Conservation (phyloP, 2,329 filamentous ascomycete genomes). For the Fusarium xylarioides region DNA sequence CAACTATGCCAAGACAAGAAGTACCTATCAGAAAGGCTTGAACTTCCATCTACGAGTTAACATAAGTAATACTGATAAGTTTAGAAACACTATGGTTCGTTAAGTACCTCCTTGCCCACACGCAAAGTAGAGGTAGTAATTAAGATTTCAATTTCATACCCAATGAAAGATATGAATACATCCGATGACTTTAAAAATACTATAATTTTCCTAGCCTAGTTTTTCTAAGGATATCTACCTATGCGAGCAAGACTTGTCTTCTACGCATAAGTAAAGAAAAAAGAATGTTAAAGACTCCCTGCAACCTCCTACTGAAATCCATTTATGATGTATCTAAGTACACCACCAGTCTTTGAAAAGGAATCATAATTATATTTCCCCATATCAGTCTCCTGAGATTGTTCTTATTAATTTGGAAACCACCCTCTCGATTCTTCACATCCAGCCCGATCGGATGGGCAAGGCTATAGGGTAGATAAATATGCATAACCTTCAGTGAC, state of each 20-base stretch:
- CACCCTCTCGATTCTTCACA: neutral
- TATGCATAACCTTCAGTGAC: neutral
- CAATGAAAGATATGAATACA: neutral
- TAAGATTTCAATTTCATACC: neutral
- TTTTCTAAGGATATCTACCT: neutral
- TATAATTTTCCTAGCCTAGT: neutral
- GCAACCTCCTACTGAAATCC: neutral
- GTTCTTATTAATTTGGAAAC: neutral
- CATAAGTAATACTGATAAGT: neutral
- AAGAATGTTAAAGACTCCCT: neutral
- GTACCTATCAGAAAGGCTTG: neutral
- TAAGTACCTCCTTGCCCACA: neutral
- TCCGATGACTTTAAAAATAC: neutral
- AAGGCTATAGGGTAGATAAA: neutral
- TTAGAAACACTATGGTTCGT: neutral
- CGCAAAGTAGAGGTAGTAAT: neutral
- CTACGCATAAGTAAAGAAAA: neutral
- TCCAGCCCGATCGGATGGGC: accelerated
- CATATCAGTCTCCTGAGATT: neutral
- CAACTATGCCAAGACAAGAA: no score
- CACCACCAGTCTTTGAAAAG: no score
- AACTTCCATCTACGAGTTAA: neutral
- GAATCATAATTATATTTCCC: no score
- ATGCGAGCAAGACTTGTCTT: no score
- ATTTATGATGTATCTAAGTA: neutral